phyloP scores from a whole-genome alignment of 208 protist genomes.

The Trypanosoma platydactyli region DNA sequence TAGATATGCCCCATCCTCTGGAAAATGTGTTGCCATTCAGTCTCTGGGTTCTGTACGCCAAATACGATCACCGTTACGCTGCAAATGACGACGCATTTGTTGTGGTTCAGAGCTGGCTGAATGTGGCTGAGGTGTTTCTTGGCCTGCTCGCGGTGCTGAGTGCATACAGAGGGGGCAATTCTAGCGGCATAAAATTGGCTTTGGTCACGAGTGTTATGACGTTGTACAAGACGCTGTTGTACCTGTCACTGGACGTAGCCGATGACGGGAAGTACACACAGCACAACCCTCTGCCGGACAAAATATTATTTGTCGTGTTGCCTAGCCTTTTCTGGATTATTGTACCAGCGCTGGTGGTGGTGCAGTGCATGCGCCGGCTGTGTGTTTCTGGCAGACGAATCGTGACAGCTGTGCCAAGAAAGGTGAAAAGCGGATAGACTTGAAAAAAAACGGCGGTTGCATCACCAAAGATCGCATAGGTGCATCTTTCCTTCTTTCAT shows the following conservation, averaged over 20 bases:
- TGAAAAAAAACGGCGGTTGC: background rate
- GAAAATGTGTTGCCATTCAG: slow-evolving; percentile 44
- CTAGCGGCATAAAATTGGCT: slow-evolving; percentile 42
- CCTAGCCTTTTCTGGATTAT: slow-evolving; percentile 73
- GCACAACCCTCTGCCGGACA: slow-evolving; percentile 58
- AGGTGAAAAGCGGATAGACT: slow-evolving; percentile 17
- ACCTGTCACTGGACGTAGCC: slow-evolving; percentile 60
- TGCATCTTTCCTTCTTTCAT: background rate
- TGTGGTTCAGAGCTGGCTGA: slow-evolving; percentile 78
- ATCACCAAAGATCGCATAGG: background rate
- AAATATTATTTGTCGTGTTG: slow-evolving; percentile 48
- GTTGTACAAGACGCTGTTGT: slow-evolving; percentile 81
- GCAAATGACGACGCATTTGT: slow-evolving; percentile 85
- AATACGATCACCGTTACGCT: slow-evolving; percentile 73
- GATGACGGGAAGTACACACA: slow-evolving; percentile 67
- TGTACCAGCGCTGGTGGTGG: slow-evolving; percentile 44
- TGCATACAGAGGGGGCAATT: slow-evolving; percentile 8
- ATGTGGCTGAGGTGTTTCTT: slow-evolving; percentile 65
- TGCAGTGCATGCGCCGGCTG: slow-evolving; percentile 42
- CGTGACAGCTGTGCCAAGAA: background rate
- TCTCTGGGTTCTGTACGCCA: slow-evolving; percentile 68
- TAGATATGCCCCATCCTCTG: slow-evolving; percentile 47
- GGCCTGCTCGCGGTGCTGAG: slow-evolving; percentile 47
- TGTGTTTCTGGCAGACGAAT: background rate
- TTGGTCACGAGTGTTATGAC: slow-evolving; percentile 68